Conservation (phyloP, 345 rosid species). For the Barbarea vulgaris region DNA sequence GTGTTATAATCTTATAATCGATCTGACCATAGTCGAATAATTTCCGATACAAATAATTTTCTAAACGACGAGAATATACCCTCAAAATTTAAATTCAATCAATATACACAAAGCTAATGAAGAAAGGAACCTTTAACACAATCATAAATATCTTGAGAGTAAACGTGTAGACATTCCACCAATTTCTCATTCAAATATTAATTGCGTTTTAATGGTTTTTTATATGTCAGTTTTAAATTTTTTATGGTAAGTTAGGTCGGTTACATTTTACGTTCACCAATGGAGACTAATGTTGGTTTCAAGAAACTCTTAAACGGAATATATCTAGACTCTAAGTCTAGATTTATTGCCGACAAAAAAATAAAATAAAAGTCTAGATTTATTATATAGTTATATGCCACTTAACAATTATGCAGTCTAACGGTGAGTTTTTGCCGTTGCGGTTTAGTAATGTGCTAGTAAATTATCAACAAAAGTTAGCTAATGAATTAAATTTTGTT, state of each 20-base stretch:
- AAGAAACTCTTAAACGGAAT: neutral
- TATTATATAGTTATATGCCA: neutral
- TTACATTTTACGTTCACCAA: constrained; percentile 15
- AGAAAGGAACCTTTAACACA: constrained; percentile 10
- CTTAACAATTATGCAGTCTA: neutral
- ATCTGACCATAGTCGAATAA: neutral
- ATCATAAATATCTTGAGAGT: constrained; percentile 17
- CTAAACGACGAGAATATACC: neutral
- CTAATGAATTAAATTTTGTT: neutral
- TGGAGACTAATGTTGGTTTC: neutral
- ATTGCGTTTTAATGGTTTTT: constrained; percentile 10
- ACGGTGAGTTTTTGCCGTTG: neutral
- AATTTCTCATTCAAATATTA: neutral
- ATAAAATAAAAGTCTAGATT: too few relatives aligned
- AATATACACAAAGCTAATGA: constrained; percentile 4
- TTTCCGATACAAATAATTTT: neutral
- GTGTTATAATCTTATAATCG: neutral
- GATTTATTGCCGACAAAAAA: too few relatives aligned
- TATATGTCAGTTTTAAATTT: constrained; percentile 15
- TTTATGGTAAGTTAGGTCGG: neutral
- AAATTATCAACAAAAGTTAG: neutral
- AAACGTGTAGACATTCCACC: constrained; percentile 12
- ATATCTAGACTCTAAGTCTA: too few relatives aligned
- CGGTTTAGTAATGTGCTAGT: constrained; percentile 1
- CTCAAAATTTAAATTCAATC: neutral